Evolutionary conservation across 2,329 filamentous ascomycete genomes (phyloP).

Genomic region (Aspergillus chevalieri): DNA sequence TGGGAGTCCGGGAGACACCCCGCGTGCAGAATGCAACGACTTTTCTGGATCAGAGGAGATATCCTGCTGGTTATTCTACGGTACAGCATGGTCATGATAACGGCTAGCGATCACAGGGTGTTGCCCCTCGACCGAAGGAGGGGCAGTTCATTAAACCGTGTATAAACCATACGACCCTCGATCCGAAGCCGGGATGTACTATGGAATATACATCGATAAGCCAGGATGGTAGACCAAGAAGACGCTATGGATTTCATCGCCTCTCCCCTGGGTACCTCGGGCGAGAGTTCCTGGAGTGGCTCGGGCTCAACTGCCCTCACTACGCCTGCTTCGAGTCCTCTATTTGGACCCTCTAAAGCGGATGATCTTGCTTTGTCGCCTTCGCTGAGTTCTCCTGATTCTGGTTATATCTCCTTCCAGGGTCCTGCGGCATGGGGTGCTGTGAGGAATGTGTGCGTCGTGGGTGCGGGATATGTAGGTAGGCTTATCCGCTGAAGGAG

Average conservation of each 20-base stretch:
- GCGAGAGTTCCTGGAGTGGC: conserved; percentile 12
- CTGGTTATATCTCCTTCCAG: not conserved
- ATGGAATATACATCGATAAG: not conserved
- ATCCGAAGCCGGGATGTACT: not conserved
- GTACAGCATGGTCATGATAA: not conserved
- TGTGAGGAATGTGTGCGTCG: conserved; percentile 56
- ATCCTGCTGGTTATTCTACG: not conserved
- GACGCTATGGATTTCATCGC: conserved; percentile 17
- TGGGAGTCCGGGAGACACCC: conserved; percentile 3
- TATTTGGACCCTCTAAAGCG: conserved; percentile 18
- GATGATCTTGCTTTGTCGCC: conserved; percentile 15
- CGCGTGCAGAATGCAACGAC: conserved; percentile 6
- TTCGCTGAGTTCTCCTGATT: conserved; percentile 7
- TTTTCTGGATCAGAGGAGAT: conserved; percentile 1
- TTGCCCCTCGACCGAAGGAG: not conserved
- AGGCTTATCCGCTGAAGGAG: conserved; percentile 28
- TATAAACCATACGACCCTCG: not conserved
- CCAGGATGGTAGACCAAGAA: not conserved
- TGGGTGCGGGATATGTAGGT: conserved; percentile 73
- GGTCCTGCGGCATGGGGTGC: conserved; percentile 4
- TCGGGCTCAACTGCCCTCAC: conserved; percentile 18
- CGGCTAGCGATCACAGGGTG: conserved; percentile 1
- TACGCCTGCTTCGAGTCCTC: conserved; percentile 22
- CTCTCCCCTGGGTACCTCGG: conserved; percentile 12
- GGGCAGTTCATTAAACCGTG: not conserved